Base-by-base conservation (phyloP, 371 early-diverging fungal species). In the Paraphysoderma sedebokerense region DNA sequence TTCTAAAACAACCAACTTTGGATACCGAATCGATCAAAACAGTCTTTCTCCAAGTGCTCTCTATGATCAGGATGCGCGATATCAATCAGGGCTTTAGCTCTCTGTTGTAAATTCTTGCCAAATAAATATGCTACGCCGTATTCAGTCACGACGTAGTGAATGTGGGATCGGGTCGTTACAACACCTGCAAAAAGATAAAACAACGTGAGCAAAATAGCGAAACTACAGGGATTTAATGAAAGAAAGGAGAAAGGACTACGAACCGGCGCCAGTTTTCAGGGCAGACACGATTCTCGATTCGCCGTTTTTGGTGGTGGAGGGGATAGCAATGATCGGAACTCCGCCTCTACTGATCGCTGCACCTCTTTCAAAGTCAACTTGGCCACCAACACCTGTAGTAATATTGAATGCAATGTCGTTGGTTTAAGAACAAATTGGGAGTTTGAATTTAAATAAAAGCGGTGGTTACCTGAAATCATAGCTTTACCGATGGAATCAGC, bases 41-140 rank as follows among this genome's bases (percentile, higher is more conserved):
- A 67, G n/a, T 38, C 38, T 40, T 37, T 40, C 40, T 61, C 59
- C 23, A 70, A 46, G 47, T 45, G 47, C 11, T 35, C 64, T 20
- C 66, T 58, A 49, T 66, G 65, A 9, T 53, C 38, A 4, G 68
- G 70, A 47, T 70, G 70, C n/a, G 67, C 67, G 48, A 70, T 62
- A 24, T 24, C 52, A 44, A 70, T 70, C 38, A 70, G 39, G 4
- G 57, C 51, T 34, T 54, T 50, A 2, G 70, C 70, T 11, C 70
- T 39, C 48, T 70, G 52, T 11, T 56, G 48, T 35, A 65, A 31
- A 47, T 65, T 59, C 48, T 62, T 61, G 22, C 70, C 70, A 40
- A 63, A 66, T 36, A 70, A 44, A 42, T 56, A 38, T 9, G 60
- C 63, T n/a, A 34, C 44, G 1, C 70, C 70, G 47, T 57, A 57